Percentiles rank a stretch among this genome's conserved stretches.
phyloP scores from a whole-genome alignment of 495 filamentous ascomycete genomes.

The Geopyxis carbonaria region DNA sequence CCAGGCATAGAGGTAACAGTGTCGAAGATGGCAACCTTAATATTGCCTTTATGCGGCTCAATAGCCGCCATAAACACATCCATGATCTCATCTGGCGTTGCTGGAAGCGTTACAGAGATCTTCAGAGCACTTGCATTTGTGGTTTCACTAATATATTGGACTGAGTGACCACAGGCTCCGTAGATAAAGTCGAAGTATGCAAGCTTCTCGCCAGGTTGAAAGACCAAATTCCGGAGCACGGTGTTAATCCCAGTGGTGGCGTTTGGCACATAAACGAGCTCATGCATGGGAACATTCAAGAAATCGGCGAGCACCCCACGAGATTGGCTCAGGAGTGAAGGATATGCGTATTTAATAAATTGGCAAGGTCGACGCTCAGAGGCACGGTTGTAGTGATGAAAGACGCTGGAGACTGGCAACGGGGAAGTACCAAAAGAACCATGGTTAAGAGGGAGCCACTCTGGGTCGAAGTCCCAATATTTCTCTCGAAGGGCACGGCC shows the following conservation, averaged over 20 bases:
- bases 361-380: slow-evolving; percentile 50
- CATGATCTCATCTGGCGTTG: slow-evolving; percentile 34
- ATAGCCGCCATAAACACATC: slow-evolving; percentile 30
- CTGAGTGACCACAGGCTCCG: slow-evolving; percentile 50
- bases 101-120: slow-evolving; percentile 33
- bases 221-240: slow-evolving; percentile 54
- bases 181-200: slow-evolving; percentile 62
- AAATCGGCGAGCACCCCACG: slow-evolving; percentile 46
- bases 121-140: slow-evolving; percentile 28
- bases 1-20: slow-evolving; percentile 59
- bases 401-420: slow-evolving; percentile 36
- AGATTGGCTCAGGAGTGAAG: slow-evolving; percentile 41
- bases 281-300: slow-evolving; percentile 42
- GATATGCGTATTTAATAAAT: slow-evolving; percentile 51
- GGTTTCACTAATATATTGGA: slow-evolving; percentile 52
- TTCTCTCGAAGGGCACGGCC: slow-evolving; percentile 45
- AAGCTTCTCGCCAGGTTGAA: slow-evolving; percentile 42
- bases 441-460: slow-evolving; percentile 64
- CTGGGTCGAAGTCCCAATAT: slow-evolving; percentile 53
- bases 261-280: slow-evolving; percentile 64
- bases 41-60: slow-evolving; percentile 23
- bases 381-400: slow-evolving; percentile 39
- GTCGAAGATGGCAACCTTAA: slow-evolving; percentile 58
- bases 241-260: slow-evolving; percentile 67
- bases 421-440: slow-evolving; percentile 80